Evolutionary conservation across 768 basidiomycete species (phyloP), one percentile per base, ranked within the genome.

Genomic region (Lactarius pseudohatsudake): DNA sequence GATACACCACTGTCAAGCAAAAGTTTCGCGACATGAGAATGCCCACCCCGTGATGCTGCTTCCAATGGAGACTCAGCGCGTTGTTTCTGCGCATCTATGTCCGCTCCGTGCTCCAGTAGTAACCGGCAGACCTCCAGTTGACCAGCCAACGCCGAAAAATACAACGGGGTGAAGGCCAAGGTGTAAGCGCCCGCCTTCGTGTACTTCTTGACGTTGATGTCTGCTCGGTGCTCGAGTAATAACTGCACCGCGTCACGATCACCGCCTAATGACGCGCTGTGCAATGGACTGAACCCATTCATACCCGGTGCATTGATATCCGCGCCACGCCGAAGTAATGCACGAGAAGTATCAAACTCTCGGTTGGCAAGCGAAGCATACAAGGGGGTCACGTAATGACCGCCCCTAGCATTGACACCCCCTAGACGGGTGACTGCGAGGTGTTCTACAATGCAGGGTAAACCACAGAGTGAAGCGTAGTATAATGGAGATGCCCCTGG

Each of bases 401-500:
- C 64, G 3, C 64, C 64, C 9, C 7, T 53, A 18, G n/a, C 40
- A 18, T 54, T 59, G 15, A 59, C 18, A 22, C 59, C 58, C 1
- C 15, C 36, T 18, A 30, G 57, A n/a, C 5, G 2, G 5, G 30
- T 53, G 10, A 1, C 11, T 20, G 59, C n/a, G 36, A 64, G 47
- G 20, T 34, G 57, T 32, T 43, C 58, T 11, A 59, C 58, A 28
- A 64, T 38, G 26, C 9, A 4, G 7, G 20, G 26, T 9, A 64
- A 20, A 22, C 64, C 64, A 22, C 58, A 59, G 3, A 64, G 26
- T 4, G 40, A 13, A 4, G 64, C 64, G 26, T 64, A 64, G 28
- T 64, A 64, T 15, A 64, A 9, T 13, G 57, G 58, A 1, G 47
- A 53, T 10, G 16, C 59, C 30, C 26, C 15, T 15, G 57, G 64